Conservation (phyloP, 768 basidiomycete genomes). For the Terana coerulea region DNA sequence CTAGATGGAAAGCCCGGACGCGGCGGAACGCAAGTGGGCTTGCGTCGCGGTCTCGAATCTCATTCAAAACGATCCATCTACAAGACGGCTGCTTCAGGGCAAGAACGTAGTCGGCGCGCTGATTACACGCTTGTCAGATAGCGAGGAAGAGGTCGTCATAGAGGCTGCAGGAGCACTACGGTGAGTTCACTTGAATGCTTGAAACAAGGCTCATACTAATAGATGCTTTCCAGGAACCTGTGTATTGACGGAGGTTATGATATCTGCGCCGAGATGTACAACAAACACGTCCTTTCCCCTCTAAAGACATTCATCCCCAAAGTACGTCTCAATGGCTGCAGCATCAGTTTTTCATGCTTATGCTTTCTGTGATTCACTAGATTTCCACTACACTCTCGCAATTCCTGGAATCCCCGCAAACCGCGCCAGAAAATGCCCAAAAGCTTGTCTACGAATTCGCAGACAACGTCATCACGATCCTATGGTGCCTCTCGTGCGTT, state of each 20-base stretch:
- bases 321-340: conserved; percentile 37
- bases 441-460: conserved; percentile 83
- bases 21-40: conserved; percentile 87
- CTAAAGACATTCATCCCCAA: conserved; percentile 75
- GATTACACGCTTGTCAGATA: conserved; percentile 84
- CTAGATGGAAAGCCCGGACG: conserved; percentile 75
- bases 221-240: conserved; percentile 70
- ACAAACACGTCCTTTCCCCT: conserved; percentile 86
- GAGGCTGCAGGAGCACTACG: conserved; percentile 87
- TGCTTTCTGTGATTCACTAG: conserved; percentile 38
- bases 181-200: conserved; percentile 38
- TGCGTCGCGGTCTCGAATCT: conserved; percentile 95
- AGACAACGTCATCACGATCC: conserved; percentile 86
- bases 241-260: conserved; percentile 95
- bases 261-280: conserved; percentile 95
- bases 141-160: conserved; percentile 85
- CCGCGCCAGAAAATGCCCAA: conserved; percentile 64
- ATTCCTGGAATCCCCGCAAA: conserved; percentile 56
- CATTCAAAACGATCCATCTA: conserved; percentile 93
- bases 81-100: conserved; percentile 82
- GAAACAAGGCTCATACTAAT: background rate
- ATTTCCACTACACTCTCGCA: conserved; percentile 71
- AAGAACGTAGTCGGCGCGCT: conserved; percentile 86
- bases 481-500: conserved; percentile 95
- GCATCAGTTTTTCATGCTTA: background rate